A percentile compares a stretch with the other conserved stretches of the same genome.
Conservation (phyloP, 1,284 basidiomycete genomes). For the Moesziomyces sp. region DNA sequence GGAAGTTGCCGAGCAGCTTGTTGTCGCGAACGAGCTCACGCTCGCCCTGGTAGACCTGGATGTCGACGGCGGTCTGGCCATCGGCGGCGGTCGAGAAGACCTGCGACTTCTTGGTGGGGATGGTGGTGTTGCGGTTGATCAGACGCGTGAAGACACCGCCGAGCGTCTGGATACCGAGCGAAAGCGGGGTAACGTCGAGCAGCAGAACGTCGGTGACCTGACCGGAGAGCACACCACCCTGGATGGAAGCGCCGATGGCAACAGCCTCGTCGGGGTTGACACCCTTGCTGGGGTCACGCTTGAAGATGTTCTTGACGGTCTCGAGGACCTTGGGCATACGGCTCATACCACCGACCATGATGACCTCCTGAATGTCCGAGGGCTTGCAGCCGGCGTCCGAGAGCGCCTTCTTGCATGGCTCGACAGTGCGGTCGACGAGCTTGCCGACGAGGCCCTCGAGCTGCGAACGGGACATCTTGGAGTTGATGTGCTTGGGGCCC, state of each 20-base stretch:
- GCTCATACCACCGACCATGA: slow-evolving; percentile 97
- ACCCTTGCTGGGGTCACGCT: slow-evolving; percentile 94
- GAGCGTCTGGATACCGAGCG: slow-evolving; percentile 95
- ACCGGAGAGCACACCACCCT: slow-evolving; percentile 94
- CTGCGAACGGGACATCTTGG: slow-evolving; percentile 85
- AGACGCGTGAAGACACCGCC: slow-evolving; percentile 94
- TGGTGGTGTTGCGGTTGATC: slow-evolving; percentile 91
- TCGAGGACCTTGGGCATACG: slow-evolving; percentile 96
- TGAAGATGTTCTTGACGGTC: slow-evolving; percentile 91
- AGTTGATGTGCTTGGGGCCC: slow-evolving; percentile 96
- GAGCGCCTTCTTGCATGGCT: slow-evolving; percentile 98
- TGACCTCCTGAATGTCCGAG: slow-evolving; percentile 92
- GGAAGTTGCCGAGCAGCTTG: slow-evolving; percentile 99
- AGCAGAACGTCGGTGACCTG: slow-evolving; percentile 96
- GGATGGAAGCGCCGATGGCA: slow-evolving; percentile 90
- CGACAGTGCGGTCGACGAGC: slow-evolving; percentile 88
- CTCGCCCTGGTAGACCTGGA: slow-evolving; percentile 95
- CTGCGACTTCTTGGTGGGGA: slow-evolving; percentile 99
- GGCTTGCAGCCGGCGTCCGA: slow-evolving; percentile 90
- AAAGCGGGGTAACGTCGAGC: slow-evolving; percentile 93
- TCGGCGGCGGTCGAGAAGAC: slow-evolving; percentile 92
- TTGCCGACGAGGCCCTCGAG: slow-evolving; percentile 86
- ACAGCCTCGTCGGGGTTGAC: slow-evolving; percentile 97
- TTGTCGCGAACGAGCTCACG: slow-evolving; percentile 97
- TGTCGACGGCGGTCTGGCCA: slow-evolving; percentile 83